A percentile compares a stretch with the other conserved stretches of the same genome.
Conservation (phyloP, 2,329 filamentous ascomycete genomes). For the Dactylonectria macrodidyma region DNA sequence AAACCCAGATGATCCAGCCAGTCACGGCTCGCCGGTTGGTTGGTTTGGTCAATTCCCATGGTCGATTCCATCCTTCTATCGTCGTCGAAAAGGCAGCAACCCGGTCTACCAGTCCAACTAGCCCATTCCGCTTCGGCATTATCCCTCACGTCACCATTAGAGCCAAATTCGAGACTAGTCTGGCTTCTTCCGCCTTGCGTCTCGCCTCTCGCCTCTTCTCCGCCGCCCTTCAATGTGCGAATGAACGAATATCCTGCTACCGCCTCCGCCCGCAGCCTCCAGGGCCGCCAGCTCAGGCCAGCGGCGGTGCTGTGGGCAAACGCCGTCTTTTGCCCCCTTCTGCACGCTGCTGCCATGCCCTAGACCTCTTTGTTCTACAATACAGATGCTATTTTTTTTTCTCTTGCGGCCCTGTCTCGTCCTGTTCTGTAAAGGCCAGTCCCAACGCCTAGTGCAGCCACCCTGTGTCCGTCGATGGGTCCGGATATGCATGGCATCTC, state of each 20-base stretch:
- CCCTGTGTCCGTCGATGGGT: conserved; percentile 46
- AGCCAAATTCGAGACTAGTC: conserved; percentile 35
- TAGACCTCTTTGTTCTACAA: conserved; percentile 14
- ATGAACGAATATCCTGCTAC: conserved; percentile 26
- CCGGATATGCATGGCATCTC: conserved; percentile 50
- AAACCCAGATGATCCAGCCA: conserved; percentile 39
- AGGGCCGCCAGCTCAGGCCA: conserved; percentile 15
- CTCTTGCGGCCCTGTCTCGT: conserved; percentile 33
- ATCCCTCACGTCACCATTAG: conserved; percentile 47
- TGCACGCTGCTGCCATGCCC: conserved; percentile 39
- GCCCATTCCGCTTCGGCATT: conserved; percentile 38
- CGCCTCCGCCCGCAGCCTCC: conserved; percentile 30
- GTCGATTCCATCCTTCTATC: conserved; percentile 43
- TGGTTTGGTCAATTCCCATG: conserved; percentile 42
- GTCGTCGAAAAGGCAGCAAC: conserved; percentile 42
- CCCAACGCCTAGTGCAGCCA: conserved; percentile 52
- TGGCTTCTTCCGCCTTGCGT: conserved; percentile 26
- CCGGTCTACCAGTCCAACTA: conserved; percentile 15
- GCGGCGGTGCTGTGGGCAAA: conserved; percentile 29
- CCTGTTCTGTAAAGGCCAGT: conserved; percentile 33
- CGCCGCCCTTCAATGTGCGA: conserved; percentile 29
- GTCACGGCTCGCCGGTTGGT: conserved; percentile 39
- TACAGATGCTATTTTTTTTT: conserved; percentile 23
- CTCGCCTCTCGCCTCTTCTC: conserved; percentile 22
- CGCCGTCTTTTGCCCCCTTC: conserved; percentile 38